Percentiles rank a stretch among this genome's conserved stretches.
These are phyloP conservation scores for Achlya hypogyna DNA, from an alignment of 352 stramenopile genomes.

Conservation along the genomic window DNA sequence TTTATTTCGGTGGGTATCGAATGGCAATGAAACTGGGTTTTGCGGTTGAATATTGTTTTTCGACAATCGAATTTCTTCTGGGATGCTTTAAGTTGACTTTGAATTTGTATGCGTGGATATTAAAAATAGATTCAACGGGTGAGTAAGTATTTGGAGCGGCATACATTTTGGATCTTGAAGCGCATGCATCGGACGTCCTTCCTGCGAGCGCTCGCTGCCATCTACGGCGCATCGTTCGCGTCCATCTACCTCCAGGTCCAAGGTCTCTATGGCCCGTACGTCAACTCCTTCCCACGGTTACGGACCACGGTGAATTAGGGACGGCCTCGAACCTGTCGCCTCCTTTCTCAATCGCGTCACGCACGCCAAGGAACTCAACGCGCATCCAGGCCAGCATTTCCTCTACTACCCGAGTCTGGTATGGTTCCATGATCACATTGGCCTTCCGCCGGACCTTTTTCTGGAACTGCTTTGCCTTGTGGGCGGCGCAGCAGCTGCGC, in stretches of 20 bases:
- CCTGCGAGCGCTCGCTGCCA: constrained; percentile 32
- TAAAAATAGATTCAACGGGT: background rate
- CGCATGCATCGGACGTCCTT: constrained; percentile 20
- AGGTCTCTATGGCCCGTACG: constrained; percentile 67
- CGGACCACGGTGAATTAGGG: constrained; percentile 27
- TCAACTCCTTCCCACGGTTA: constrained; percentile 21
- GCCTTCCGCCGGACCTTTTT: constrained; percentile 36
- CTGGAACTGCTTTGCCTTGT: constrained; percentile 40
- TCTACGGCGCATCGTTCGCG: constrained; percentile 57
- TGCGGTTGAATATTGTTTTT: no score
- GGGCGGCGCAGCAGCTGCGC: constrained; percentile 26
- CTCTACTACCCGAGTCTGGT: constrained; percentile 40
- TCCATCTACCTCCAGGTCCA: constrained; percentile 75
- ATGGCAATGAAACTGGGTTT: no score
- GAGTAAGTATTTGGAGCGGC: background rate
- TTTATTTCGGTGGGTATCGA: no score
- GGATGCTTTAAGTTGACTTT: background rate
- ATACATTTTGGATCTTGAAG: background rate
- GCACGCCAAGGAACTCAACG: constrained; percentile 16
- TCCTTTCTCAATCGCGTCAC: constrained; percentile 37
- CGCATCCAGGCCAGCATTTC: constrained; percentile 22
- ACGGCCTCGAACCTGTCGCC: constrained; percentile 51
- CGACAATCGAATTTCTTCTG: background rate
- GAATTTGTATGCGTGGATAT: background rate
- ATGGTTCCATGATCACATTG: constrained; percentile 39